Conservation (phyloP, 495 filamentous ascomycete genomes). For the Penicillium macrosclerotiorum region DNA sequence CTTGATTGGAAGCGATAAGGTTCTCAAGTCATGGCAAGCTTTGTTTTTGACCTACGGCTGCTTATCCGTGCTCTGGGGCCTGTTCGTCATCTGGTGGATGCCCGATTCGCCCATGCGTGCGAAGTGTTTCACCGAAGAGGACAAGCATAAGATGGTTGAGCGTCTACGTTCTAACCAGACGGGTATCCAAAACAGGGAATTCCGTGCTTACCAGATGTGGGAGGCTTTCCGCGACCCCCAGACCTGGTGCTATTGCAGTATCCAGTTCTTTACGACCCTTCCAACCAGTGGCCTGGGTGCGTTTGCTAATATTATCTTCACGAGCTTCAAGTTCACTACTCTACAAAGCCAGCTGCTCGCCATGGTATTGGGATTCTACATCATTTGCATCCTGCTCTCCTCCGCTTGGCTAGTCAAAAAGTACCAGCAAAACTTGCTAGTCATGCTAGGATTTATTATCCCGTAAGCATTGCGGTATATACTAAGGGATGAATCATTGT, state of each 20-base stretch:
- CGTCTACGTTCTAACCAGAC: conserved; percentile 50
- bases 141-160: conserved; percentile 50
- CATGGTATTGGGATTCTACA: conserved; percentile 71
- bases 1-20: conserved; percentile 41
- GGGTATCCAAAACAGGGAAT: conserved; percentile 52
- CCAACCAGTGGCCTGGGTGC: conserved; percentile 65
- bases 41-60: conserved; percentile 59
- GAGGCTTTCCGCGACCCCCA: conserved; percentile 45
- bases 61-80: conserved; percentile 50
- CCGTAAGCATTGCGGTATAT: conserved; percentile 55
- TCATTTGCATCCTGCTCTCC: conserved; percentile 56
- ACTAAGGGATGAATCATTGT: no score
- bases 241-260: conserved; percentile 46
- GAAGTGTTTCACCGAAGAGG: conserved; percentile 47
- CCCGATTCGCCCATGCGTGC: conserved; percentile 52
- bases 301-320: conserved; percentile 62
- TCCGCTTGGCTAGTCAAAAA: conserved; percentile 65
- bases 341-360: conserved; percentile 49
- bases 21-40: conserved; percentile 55
- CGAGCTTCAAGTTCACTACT: conserved; percentile 39
- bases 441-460: conserved; percentile 62
- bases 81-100: conserved; percentile 46
- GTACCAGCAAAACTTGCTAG: conserved; percentile 59
- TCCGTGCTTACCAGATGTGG: conserved; percentile 47
- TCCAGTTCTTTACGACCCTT: conserved; percentile 65